Evolutionary conservation across 23 red algal genomes (phyloP), one percentile per base, ranked within the genome.

Genomic region (Gracilariopsis chorda): DNA sequence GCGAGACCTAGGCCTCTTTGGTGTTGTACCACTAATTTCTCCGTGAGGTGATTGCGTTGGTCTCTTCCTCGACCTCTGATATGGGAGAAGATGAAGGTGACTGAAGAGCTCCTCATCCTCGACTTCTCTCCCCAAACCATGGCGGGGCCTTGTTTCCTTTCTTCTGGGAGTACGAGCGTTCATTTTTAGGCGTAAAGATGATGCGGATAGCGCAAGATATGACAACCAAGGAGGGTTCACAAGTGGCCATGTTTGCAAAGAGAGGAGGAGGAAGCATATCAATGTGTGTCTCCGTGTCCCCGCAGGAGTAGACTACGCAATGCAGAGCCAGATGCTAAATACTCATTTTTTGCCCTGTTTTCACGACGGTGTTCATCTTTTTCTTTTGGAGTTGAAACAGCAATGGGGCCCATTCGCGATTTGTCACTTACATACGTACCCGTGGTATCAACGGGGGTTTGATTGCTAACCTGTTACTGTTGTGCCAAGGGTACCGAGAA

Each of bases 101-200:
- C 76, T 48, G 34, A 80, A 80, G 45, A 80, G 24, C 32, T 80
- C 76, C 4, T 80, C 76, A 13, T 80, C 76, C 23, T 80, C 76
- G 30, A 80, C 48, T 45, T 80, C 76, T 55, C 48, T 37, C 21
- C 76, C 76, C 5, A 36, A 4, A 7, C 76, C 76, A 21, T 57
- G 48, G 76, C 48, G 48, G 67, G 7, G 40, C 7, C 25, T 25
- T 46, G 67, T 23, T 3, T 3, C 2, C 16, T 73, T 17, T 1
- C 37, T 36, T 6, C 67, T 36, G 25, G 67, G 67, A 21, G 67
- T 73, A 7, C 37, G 67, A 7, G 14, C 40, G 67, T 36, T 42
- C 67, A 73, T 73, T 9, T 3, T 19, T n/a, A 73, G 2, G 28
- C 62, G 21, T 36, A 9, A 19, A 68, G 32, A 35, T 35, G 33